Evolutionary conservation across 1,139 yeast species (phyloP).

Genomic region (Geotrichum carabidarum): DNA sequence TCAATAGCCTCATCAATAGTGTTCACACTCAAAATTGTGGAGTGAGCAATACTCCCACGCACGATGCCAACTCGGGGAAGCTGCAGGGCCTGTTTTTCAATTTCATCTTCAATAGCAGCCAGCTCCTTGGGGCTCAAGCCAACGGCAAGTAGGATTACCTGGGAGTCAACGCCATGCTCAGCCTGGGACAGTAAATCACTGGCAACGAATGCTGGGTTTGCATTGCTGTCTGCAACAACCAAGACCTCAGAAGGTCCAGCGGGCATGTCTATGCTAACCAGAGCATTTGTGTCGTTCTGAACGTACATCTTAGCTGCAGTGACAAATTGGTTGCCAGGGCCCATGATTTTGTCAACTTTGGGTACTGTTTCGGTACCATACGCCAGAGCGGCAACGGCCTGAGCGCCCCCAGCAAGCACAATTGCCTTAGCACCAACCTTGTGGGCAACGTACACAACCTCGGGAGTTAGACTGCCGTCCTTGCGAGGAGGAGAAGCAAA

Average conservation of each 20-base stretch:
- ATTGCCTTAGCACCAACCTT: conserved; percentile 87
- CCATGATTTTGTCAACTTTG: conserved; percentile 92
- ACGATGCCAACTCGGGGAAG: conserved; percentile 93
- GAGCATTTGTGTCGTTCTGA: conserved; percentile 89
- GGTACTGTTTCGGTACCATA: conserved; percentile 91
- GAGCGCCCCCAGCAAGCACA: conserved; percentile 98
- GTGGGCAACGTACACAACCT: conserved; percentile 95
- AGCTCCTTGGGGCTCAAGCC: conserved; percentile 57
- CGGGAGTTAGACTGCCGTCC: conserved; percentile 92
- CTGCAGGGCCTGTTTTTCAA: conserved; percentile 74
- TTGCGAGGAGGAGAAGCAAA: conserved; percentile 96
- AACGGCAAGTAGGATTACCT: conserved; percentile 86
- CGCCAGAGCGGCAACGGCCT: conserved; percentile 97
- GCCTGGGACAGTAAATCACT: conserved; percentile 95
- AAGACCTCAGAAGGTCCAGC: conserved; percentile 98
- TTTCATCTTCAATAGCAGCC: conserved; percentile 68
- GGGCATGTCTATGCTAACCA: conserved; percentile 97
- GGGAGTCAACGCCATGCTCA: conserved; percentile 97
- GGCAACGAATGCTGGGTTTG: conserved; percentile 94
- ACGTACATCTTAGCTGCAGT: conserved; percentile 98
- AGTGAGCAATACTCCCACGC: conserved; percentile 85
- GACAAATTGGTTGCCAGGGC: conserved; percentile 98
- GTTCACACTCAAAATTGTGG: conserved; percentile 67
- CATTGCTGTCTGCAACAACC: conserved; percentile 78
- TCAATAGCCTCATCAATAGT: conserved; percentile 71